Conservation (phyloP, 371 early-diverging fungal genomes). For the Sporodiniella umbellata region DNA sequence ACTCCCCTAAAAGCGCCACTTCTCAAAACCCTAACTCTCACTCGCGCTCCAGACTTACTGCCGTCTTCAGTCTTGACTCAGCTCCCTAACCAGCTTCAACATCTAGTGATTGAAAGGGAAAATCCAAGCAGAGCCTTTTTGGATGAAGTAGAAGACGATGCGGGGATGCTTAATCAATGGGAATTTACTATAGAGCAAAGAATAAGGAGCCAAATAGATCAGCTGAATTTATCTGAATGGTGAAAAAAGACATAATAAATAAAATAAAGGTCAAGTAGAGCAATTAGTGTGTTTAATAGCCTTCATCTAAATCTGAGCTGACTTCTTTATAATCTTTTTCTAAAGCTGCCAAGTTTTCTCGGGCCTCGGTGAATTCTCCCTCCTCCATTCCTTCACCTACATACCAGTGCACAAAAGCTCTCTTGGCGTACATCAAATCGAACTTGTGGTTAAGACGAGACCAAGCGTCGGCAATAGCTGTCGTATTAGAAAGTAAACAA, state of each 20-base stretch:
- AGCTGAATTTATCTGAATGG: background rate
- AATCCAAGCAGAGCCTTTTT: background rate
- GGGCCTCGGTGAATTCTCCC: constrained; percentile 99
- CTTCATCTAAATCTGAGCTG: constrained; percentile 92
- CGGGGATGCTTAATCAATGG: background rate
- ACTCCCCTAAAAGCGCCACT: background rate
- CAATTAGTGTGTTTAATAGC: constrained; percentile 30
- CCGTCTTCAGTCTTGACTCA: background rate
- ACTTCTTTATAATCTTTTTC: constrained; percentile 99
- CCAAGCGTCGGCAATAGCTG: constrained; percentile 95
- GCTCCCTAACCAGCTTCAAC: background rate
- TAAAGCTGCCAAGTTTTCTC: constrained; percentile 98
- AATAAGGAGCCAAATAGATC: background rate
- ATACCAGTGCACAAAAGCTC: constrained; percentile 98
- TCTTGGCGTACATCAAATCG: constrained; percentile 94
- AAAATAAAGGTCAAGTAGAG: too few species aligned
- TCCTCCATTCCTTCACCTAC: constrained; percentile 86
- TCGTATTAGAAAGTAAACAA: constrained; percentile 93
- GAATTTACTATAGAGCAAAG: background rate
- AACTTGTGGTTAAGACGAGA: constrained; percentile 93
- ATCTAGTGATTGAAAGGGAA: background rate
- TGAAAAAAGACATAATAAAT: background rate
- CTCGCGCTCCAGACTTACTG: background rate
- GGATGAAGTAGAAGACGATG: background rate
- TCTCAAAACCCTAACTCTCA: background rate